These are phyloP conservation scores for Hydnomerulius pinastri DNA, from an alignment of 768 basidiomycete genomes.

Conservation along the genomic window DNA sequence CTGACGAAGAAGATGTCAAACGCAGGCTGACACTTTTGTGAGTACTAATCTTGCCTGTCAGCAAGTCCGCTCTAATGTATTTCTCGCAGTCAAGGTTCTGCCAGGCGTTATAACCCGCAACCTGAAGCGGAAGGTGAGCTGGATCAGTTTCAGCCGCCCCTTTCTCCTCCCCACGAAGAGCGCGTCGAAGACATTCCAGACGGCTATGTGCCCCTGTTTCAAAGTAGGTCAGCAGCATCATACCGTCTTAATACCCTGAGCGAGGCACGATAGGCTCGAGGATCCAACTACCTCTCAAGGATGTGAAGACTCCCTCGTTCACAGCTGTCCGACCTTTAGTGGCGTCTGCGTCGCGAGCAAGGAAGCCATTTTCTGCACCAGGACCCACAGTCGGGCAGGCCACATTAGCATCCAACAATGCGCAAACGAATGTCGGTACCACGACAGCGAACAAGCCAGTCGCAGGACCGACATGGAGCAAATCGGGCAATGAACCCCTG, in stretches of 20 bases:
- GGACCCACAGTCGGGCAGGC: neutral
- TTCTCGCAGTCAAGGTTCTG: neutral
- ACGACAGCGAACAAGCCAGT: neutral
- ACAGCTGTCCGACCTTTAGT: neutral
- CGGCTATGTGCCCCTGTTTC: constrained; percentile 2
- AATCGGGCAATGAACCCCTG: no score
- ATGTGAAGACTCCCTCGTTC: neutral
- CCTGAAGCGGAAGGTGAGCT: neutral
- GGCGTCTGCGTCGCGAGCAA: neutral
- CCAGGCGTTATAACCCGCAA: neutral
- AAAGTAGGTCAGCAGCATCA: neutral
- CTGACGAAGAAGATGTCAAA: constrained; percentile 45
- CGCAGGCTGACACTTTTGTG: constrained; percentile 51
- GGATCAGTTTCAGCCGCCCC: neutral
- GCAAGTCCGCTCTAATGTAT: neutral
- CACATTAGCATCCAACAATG: no score
- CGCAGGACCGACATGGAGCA: no score
- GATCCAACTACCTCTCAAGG: neutral
- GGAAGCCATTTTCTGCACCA: neutral
- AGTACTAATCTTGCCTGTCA: constrained; percentile 21
- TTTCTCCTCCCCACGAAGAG: neutral
- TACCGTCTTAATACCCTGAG: neutral
- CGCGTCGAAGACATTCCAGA: neutral
- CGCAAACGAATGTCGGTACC: neutral
- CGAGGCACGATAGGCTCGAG: neutral